phyloP scores from a whole-genome alignment of 1,139 yeast species.

The Kluyveromyces sp. region DNA sequence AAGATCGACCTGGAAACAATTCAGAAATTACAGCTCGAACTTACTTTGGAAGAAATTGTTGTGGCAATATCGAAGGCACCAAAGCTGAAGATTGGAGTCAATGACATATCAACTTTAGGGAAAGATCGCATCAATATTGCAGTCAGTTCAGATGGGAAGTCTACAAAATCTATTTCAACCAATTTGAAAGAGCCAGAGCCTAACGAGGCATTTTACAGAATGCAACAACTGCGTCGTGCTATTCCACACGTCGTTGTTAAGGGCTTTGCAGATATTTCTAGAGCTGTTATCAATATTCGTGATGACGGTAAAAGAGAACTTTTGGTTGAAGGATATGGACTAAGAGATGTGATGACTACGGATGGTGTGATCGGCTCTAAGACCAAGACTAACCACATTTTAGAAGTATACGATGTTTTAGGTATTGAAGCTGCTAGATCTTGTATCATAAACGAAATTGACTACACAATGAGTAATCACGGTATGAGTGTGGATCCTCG shows the following conservation, averaged over 20 bases:
- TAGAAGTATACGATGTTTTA: conserved; percentile 81
- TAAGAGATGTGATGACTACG: conserved; percentile 93
- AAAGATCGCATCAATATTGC: conserved; percentile 68
- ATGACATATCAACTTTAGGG: conserved; percentile 66
- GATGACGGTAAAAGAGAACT: conserved; percentile 81
- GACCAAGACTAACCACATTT: conserved; percentile 84
- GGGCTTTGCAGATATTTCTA: conserved; percentile 82
- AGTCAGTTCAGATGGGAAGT: conserved; percentile 45
- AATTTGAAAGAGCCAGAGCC: conserved; percentile 41
- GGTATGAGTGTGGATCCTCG: conserved; percentile 99
- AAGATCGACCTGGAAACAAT: conserved; percentile 79
- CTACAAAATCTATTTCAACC: conserved; percentile 36
- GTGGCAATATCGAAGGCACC: conserved; percentile 79
- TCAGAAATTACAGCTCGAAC: conserved; percentile 82
- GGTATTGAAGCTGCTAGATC: conserved; percentile 98
- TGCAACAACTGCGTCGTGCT: conserved; percentile 81
- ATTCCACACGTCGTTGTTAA: conserved; percentile 85
- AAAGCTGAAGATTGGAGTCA: conserved; percentile 71
- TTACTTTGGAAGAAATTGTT: conserved; percentile 80
- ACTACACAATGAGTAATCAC: conserved; percentile 96
- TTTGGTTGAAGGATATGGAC: conserved; percentile 95
- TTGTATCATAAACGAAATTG: conserved; percentile 88
- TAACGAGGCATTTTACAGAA: conserved; percentile 71
- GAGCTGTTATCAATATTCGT: conserved; percentile 92
- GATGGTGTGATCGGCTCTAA: conserved; percentile 90